Base-by-base conservation (phyloP, 345 rosid genomes). In the Trapa incisa region DNA sequence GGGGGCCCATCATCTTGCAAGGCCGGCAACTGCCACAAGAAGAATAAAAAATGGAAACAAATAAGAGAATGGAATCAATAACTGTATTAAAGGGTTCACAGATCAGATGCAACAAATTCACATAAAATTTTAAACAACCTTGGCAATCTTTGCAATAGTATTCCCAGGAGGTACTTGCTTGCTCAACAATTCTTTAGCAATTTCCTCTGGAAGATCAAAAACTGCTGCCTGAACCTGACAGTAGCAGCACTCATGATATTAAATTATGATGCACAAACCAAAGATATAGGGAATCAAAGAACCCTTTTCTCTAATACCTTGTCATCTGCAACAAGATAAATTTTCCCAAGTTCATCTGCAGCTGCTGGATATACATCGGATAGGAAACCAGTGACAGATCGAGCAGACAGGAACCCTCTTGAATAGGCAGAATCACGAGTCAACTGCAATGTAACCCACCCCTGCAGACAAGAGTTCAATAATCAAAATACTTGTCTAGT, bases 1-100 rank as follows among this genome's bases (percentile, higher is more conserved):
- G 92, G 60, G 4, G 96, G 97, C 41, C 95, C 96, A 74, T 90
- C 96, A 73, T 94, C 99, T 84, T 94, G 97, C 77, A 93, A 79
- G 17, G 91, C 81, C 65, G 97, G 97, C 71, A 93, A 79, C 98
- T 93, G 86, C 77, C 66, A 53, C 43, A 56, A 37, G 39, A 54
- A 14, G 63, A 43, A 43, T 61, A 36, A 36, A 69, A 50, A 22
- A 15, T 22, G 64, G 1, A 32, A 41, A 72, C 13, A 2, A 17
- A 42, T 7, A 11, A 39, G 32, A 38, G 43, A 13, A 42, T 65
- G 67, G 11, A n/a, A 3, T 10, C 37, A 0, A 65, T 1, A n/a
- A 15, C 37, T 17, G 16, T 17, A 12, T 15, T 36, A 64, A 42
- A 64, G 1, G 9, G 6, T 41, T 29, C 8, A 35, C 64, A 71